Evolutionary conservation across 192 early-diverging fungal genomes (phyloP).

Genomic region (Coemansia sp.): DNA sequence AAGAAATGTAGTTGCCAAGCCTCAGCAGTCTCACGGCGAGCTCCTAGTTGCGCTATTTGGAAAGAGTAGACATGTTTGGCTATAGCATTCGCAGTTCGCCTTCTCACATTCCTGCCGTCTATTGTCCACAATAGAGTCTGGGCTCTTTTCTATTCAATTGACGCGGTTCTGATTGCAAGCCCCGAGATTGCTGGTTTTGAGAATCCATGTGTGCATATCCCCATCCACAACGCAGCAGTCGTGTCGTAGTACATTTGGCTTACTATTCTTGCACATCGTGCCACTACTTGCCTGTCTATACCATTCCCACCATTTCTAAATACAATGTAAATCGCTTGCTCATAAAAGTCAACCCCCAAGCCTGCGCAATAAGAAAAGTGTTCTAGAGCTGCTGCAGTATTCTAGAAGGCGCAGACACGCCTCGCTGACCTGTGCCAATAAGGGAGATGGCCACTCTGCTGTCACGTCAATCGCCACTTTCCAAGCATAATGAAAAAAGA

Average conservation of each 20-base stretch:
- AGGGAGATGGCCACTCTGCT: not conserved
- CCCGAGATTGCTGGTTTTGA: not conserved
- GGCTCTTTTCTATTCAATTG: not conserved
- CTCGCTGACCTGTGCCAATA: not conserved
- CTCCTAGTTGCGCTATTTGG: not conserved
- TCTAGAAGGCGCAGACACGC: not conserved
- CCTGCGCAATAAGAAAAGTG: not conserved
- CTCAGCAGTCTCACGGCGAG: not conserved
- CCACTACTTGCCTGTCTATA: not conserved
- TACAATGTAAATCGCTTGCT: not conserved
- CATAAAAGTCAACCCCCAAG: not conserved
- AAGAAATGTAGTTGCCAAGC: not conserved
- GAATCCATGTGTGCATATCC: not conserved
- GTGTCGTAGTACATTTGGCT: not conserved
- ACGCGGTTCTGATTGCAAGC: constrained; percentile 1
- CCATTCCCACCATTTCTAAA: not conserved
- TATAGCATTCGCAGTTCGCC: not conserved
- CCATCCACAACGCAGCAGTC: not conserved
- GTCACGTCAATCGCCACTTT: not conserved
- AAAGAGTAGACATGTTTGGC: not conserved
- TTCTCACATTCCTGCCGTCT: not conserved
- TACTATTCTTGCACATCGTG: not conserved
- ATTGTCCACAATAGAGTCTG: not conserved
- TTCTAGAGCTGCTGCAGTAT: not conserved
- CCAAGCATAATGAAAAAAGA: not conserved